phyloP scores from a whole-genome alignment of 179 eudicot species.

The Nepenthes alata region DNA sequence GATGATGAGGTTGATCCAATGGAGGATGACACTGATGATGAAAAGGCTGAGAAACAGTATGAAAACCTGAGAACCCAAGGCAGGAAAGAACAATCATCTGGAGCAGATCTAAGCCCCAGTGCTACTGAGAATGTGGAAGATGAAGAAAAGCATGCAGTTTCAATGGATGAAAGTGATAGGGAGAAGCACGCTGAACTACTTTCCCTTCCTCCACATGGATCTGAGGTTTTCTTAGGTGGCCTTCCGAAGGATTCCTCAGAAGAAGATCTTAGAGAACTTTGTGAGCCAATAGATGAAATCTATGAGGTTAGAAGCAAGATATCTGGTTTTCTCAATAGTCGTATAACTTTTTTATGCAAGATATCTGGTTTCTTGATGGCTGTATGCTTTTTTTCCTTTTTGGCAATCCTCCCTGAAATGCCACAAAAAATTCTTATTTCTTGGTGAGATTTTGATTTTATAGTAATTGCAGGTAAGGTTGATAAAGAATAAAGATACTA shows the following conservation, averaged over 20 bases:
- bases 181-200: constrained; percentile 66
- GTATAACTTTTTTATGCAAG: background rate
- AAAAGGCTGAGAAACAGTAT: constrained; percentile 37
- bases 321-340: background rate
- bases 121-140: constrained; percentile 24
- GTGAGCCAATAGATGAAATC: constrained; percentile 74
- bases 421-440: too few species aligned
- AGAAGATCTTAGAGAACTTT: constrained; percentile 74
- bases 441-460: background rate
- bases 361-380: background rate
- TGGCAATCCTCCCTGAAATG: background rate
- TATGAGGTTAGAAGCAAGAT: constrained; percentile 44
- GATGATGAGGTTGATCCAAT: constrained; percentile 41
- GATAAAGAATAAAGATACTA: constrained; percentile 69
- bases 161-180: constrained; percentile 30
- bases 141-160: constrained; percentile 29
- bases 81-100: constrained; percentile 38
- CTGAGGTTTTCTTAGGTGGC: constrained; percentile 87
- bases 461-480: constrained; percentile 45
- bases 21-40: constrained; percentile 58
- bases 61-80: constrained; percentile 43
- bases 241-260: constrained; percentile 71
- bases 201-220: constrained; percentile 79
- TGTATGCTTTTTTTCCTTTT: background rate
- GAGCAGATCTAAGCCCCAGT: constrained; percentile 28